Evolutionary conservation across 148 eudicot genomes (phyloP), one percentile per base, ranked within the genome.

Genomic region (Arctostaphylos glauca): DNA sequence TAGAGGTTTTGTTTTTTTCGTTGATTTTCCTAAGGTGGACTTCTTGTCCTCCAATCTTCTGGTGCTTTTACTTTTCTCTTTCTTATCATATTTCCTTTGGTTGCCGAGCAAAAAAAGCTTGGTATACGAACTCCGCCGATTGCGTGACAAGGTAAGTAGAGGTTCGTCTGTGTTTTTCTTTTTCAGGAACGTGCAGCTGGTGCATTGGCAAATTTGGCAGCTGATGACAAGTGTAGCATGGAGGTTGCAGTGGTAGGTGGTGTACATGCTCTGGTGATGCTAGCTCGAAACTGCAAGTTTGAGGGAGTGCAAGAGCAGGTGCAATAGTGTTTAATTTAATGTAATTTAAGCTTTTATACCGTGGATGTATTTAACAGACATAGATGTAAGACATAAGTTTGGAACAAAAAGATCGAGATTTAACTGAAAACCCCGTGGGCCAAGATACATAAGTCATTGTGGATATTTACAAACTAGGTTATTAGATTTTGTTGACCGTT

Each of bases 271-370:
- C 84, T 96, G 87, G 98, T 92, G 84, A 96, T 86, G 90, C 92
- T 96, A 76, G 98, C 98, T 59, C 92, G 94, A 52, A 90, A 80
- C 82, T 91, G 93, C 94, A 93, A 92, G 85, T 90, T 89, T 84
- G 98, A 94, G 84, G 99, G 97, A 80, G 99, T 96, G 83, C 99
- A 93, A 83, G 99, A 96, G 88, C 99, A 96, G 98, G 99, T 94
- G 77, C 77, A 66, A 8, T 23, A 25, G 8, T 70, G 62, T 54
- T 15, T 47, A 55, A 83, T 50, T 5, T 64, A 66, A 13, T 55
- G 67, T 55, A 64, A 41, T 2, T 14, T 43, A 9, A n/a, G 21
- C 44, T 62, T 56, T 73, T 50, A 52, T 64, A 16, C 2, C 10
- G 4, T 46, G 25, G 5, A 2, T 53, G 23, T 67, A 21, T 66